Evolutionary conservation across 495 filamentous ascomycete genomes (phyloP).

Genomic region (Penicillium cinerascens): DNA sequence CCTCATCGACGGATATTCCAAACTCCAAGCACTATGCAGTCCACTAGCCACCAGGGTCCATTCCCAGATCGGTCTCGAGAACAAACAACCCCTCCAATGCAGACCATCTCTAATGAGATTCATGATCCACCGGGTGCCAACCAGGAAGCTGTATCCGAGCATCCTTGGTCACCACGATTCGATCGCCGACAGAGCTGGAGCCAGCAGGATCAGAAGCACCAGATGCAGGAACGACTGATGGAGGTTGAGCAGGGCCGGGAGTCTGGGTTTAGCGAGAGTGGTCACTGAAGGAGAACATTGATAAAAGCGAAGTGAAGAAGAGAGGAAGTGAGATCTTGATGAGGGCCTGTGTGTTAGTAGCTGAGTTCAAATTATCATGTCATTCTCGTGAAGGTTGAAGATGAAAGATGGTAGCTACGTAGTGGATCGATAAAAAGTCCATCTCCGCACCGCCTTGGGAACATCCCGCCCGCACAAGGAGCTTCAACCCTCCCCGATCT

Average conservation of each 20-base stretch:
- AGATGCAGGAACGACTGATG: constrained; percentile 31
- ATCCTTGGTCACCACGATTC: constrained; percentile 27
- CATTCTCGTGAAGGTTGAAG: background rate
- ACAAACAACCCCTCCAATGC: background rate
- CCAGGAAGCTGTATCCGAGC: constrained; percentile 1
- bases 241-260: constrained; percentile 21
- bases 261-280: constrained; percentile 30
- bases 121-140: background rate
- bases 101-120: background rate
- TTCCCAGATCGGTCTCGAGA: constrained; percentile 10
- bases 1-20: background rate
- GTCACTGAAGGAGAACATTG: background rate
- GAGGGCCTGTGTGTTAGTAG: background rate
- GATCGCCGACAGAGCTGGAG: constrained; percentile 36
- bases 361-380: background rate
- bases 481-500: background rate
- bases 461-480: constrained; percentile 15
- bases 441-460: constrained; percentile 29
- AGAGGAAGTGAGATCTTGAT: background rate
- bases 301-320: background rate
- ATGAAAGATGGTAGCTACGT: background rate
- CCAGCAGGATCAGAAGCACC: constrained; percentile 33
- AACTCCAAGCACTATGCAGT: constrained; percentile 6
- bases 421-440: constrained; percentile 15
- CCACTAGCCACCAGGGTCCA: constrained; percentile 2